Percentiles rank a stretch among this genome's conserved stretches.
Conservation (phyloP, 1,284 basidiomycete species). For the Phenoliferia sp. region DNA sequence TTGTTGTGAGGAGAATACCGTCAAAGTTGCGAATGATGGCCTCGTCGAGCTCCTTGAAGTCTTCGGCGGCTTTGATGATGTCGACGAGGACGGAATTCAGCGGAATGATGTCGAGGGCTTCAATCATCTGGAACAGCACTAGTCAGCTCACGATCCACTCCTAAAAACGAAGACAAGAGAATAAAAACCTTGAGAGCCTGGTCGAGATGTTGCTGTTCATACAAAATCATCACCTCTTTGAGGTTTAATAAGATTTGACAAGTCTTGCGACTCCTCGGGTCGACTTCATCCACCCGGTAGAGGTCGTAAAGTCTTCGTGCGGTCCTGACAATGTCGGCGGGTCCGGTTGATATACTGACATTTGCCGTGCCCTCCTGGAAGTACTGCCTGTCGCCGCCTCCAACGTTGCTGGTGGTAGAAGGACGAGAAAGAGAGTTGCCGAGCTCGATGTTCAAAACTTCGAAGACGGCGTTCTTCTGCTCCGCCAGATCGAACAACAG, state of each 20-base stretch:
- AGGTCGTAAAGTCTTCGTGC: slow-evolving; percentile 78
- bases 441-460: slow-evolving; percentile 80
- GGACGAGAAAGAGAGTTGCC: slow-evolving; percentile 75
- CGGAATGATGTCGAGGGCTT: slow-evolving; percentile 83
- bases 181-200: slow-evolving; percentile 67
- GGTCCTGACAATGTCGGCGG: slow-evolving; percentile 65
- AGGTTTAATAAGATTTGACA: slow-evolving; percentile 66
- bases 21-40: slow-evolving; percentile 84
- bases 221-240: slow-evolving; percentile 73
- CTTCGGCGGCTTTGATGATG: slow-evolving; percentile 81
- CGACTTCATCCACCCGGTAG: slow-evolving; percentile 72
- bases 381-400: background rate
- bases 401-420: slow-evolving; percentile 19
- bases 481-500: slow-evolving; percentile 93
- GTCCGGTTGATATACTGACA: slow-evolving; percentile 54
- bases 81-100: slow-evolving; percentile 77
- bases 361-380: slow-evolving; percentile 19
- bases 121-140: slow-evolving; percentile 59
- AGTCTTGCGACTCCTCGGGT: slow-evolving; percentile 63
- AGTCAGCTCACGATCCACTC: background rate
- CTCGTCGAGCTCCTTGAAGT: slow-evolving; percentile 82
- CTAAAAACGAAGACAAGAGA: background rate
- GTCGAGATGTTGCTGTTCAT: slow-evolving; percentile 67
- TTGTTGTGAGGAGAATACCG: slow-evolving; percentile 82
- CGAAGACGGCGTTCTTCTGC: slow-evolving; percentile 81